phyloP scores from a whole-genome alignment of 495 filamentous ascomycete genomes.

The Schizothecium vesticola region DNA sequence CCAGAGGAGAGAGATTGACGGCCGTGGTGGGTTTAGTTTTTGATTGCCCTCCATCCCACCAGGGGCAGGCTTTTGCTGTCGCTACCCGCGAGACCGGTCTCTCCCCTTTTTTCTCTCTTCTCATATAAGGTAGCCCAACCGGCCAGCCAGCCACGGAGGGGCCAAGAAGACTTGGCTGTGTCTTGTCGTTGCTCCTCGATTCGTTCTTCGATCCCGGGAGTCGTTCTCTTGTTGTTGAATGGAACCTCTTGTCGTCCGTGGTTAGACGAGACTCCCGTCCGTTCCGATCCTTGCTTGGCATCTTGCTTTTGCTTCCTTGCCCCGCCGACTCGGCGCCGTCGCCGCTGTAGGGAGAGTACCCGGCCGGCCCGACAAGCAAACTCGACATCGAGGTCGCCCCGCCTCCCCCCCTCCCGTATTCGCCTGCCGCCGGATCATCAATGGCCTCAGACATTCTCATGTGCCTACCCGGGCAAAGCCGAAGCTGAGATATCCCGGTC shows the following conservation, averaged over 20 bases:
- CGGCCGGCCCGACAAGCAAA: not conserved
- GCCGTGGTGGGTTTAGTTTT: not conserved
- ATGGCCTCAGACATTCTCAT: conserved; percentile 18
- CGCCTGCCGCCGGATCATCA: not conserved
- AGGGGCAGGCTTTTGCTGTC: conserved; percentile 10
- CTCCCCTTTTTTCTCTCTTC: not conserved
- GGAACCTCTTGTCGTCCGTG: not conserved
- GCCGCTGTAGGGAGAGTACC: not conserved
- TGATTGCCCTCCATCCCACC: conserved; percentile 1
- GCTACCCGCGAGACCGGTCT: conserved; percentile 20
- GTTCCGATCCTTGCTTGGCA: not conserved
- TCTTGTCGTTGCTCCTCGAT: not conserved
- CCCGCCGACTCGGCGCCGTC: not conserved
- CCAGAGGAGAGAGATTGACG: not conserved
- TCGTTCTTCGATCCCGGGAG: not conserved
- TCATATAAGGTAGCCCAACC: conserved; percentile 11
- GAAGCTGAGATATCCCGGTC: conserved; percentile 11
- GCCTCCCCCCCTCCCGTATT: not conserved
- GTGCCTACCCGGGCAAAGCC: conserved; percentile 19
- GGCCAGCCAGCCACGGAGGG: not conserved
- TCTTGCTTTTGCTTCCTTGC: not conserved
- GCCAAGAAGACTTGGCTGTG: conserved; percentile 7
- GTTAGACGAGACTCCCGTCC: not conserved
- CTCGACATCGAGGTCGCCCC: not conserved
- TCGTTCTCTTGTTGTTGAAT: not conserved